Evolutionary conservation across 331 rosid genomes (phyloP).

Genomic region (Malus hybrid): DNA sequence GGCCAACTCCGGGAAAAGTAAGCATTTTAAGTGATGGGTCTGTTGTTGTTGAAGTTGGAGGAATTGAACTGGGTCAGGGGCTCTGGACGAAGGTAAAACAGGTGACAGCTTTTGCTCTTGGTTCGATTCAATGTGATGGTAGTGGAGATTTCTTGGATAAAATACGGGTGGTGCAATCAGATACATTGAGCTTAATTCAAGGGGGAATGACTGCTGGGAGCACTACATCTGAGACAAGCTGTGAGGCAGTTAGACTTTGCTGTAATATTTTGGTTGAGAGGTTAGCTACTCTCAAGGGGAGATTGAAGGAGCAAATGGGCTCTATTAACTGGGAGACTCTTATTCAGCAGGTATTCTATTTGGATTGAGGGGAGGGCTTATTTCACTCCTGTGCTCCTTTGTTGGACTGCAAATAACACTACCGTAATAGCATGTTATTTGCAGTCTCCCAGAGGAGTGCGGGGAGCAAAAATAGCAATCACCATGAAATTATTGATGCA

Average conservation of each 20-base stretch:
- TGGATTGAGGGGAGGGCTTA: neutral
- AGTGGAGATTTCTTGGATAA: slow-evolving; percentile 39
- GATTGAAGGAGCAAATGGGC: slow-evolving; percentile 25
- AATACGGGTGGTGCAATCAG: slow-evolving; percentile 71
- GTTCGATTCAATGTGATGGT: slow-evolving; percentile 47
- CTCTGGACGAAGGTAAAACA: slow-evolving; percentile 96
- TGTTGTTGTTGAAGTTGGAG: slow-evolving; percentile 32
- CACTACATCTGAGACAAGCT: slow-evolving; percentile 89
- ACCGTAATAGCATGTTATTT: neutral
- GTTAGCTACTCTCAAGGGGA: no score
- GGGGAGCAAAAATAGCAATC: neutral
- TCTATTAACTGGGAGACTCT: slow-evolving; percentile 69
- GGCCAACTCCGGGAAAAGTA: slow-evolving; percentile 81
- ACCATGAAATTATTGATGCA: neutral
- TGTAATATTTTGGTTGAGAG: slow-evolving; percentile 9
- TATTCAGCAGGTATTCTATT: slow-evolving; percentile 53
- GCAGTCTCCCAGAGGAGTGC: neutral
- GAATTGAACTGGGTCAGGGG: slow-evolving; percentile 92
- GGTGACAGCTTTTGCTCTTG: slow-evolving; percentile 70
- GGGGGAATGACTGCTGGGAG: slow-evolving; percentile 88
- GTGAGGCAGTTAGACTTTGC: slow-evolving; percentile 74
- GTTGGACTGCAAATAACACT: neutral
- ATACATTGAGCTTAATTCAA: slow-evolving; percentile 69
- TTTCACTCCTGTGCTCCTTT: neutral
- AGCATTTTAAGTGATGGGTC: slow-evolving; percentile 54